Evolutionary conservation across 1,284 basidiomycete genomes (phyloP).

Genomic region (Ustilago sp.): DNA sequence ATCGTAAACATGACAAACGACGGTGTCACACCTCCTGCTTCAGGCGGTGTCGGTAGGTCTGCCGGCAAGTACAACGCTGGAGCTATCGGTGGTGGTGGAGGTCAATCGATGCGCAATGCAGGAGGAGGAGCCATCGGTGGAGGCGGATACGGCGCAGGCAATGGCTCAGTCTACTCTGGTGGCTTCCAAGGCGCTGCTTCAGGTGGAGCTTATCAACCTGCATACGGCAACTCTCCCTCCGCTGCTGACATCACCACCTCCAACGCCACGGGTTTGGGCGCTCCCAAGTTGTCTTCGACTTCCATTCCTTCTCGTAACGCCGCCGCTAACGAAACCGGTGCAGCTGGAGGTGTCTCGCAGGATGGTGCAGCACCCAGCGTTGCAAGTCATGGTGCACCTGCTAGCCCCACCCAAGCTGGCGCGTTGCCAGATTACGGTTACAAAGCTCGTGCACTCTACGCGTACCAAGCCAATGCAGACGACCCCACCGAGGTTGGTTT

Average conservation of each 20-base stretch:
- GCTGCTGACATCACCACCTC: constrained; percentile 60
- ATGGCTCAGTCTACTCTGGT: constrained; percentile 44
- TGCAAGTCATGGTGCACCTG: constrained; percentile 29
- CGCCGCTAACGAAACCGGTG: neutral
- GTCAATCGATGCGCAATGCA: constrained; percentile 39
- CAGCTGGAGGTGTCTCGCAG: constrained; percentile 18
- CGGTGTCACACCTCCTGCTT: constrained; percentile 79
- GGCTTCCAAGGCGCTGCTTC: constrained; percentile 35
- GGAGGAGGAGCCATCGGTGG: constrained; percentile 26
- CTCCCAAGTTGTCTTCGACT: constrained; percentile 36
- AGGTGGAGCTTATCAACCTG: constrained; percentile 55
- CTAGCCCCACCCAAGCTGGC: constrained; percentile 5
- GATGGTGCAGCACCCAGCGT: constrained; percentile 38
- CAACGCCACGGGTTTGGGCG: constrained; percentile 43
- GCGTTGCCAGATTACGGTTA: constrained; percentile 71
- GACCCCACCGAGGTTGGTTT: constrained; percentile 98
- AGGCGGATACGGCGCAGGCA: constrained; percentile 44
- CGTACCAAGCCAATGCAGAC: constrained; percentile 89
- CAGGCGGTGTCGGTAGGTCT: neutral
- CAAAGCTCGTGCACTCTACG: constrained; percentile 87
- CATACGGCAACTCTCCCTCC: constrained; percentile 61
- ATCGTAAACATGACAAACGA: constrained; percentile 89
- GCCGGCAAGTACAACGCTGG: constrained; percentile 20
- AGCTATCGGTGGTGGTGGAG: constrained; percentile 14
- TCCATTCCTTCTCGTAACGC: constrained; percentile 41